These are phyloP conservation scores for Naganishia sp. DNA, from an alignment of 1,284 basidiomycete species.

Conservation along the genomic window DNA sequence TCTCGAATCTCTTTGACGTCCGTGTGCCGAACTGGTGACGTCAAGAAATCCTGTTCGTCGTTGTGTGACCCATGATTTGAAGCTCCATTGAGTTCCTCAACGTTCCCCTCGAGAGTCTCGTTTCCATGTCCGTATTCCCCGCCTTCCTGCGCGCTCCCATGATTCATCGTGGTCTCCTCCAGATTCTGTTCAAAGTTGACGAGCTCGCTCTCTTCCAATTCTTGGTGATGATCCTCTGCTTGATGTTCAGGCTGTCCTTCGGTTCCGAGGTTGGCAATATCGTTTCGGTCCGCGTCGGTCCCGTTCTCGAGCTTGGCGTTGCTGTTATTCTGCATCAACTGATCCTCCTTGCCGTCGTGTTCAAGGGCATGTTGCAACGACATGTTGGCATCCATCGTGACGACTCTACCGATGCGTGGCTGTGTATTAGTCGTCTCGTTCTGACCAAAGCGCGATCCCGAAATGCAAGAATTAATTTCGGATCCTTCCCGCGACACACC, in stretches of 20 bases:
- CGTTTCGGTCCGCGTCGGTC: not conserved
- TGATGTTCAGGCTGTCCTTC: not conserved
- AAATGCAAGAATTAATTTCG: too few species aligned
- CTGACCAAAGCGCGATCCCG: too few species aligned
- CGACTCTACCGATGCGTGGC: too few species aligned
- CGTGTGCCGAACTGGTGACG: not conserved
- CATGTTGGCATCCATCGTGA: slow-evolving; percentile 1
- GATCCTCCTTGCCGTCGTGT: not conserved
- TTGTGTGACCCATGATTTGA: not conserved
- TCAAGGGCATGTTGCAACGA: not conserved
- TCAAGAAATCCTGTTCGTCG: not conserved
- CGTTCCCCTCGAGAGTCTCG: not conserved
- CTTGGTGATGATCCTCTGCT: not conserved
- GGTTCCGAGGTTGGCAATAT: not conserved
- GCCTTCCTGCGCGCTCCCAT: not conserved
- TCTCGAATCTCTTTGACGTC: not conserved
- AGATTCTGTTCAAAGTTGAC: slow-evolving; percentile 1
- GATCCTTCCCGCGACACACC: too few species aligned
- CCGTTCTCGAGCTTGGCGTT: slow-evolving; percentile 4
- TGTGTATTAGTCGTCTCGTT: not conserved
- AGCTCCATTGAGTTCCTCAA: not conserved
- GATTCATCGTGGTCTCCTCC: slow-evolving; percentile 6
- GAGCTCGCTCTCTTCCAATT: slow-evolving; percentile 5
- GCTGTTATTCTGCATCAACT: not conserved
- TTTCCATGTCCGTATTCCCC: not conserved